These are phyloP conservation scores for Globisporangium yorkense DNA, from an alignment of 352 stramenopile genomes.

Conservation along the genomic window DNA sequence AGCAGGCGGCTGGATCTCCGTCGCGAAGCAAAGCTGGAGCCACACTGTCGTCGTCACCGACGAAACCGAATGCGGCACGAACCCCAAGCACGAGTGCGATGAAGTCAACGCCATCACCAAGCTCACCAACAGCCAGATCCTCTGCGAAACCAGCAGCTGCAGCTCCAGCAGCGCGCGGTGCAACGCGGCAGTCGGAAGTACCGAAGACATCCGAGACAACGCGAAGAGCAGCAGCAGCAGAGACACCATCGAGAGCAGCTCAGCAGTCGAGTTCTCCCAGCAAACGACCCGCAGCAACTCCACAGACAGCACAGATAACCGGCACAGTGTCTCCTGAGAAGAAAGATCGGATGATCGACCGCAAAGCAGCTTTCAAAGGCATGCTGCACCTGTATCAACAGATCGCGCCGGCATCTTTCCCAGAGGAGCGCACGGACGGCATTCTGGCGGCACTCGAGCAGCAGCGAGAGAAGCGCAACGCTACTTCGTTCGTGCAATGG, in stretches of 20 bases:
- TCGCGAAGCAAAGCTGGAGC: background rate
- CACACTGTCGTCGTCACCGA: constrained; percentile 6
- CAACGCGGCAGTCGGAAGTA: background rate
- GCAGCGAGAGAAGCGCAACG: constrained; percentile 23
- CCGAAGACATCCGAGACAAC: constrained; percentile 9
- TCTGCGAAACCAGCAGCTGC: constrained; percentile 2
- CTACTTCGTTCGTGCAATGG: constrained; percentile 37
- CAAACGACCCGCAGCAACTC: constrained; percentile 10
- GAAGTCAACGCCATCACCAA: background rate
- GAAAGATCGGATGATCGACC: constrained; percentile 13
- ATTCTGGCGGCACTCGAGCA: constrained; percentile 36
- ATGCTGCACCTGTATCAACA: constrained; percentile 32
- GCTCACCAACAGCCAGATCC: background rate
- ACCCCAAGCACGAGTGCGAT: constrained; percentile 1
- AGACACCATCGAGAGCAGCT: background rate
- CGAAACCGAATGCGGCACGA: background rate
- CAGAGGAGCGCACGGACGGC: constrained; percentile 34
- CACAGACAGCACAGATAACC: background rate
- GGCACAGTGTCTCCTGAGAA: background rate
- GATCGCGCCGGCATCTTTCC: constrained; percentile 27
- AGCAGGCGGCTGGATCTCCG: background rate
- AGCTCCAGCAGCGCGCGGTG: constrained; percentile 1
- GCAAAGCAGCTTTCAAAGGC: constrained; percentile 23
- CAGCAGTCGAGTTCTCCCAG: background rate
- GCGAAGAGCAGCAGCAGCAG: constrained; percentile 4